Conservation (phyloP, 305 asterid genomes). For the Fraxinus greggii region DNA sequence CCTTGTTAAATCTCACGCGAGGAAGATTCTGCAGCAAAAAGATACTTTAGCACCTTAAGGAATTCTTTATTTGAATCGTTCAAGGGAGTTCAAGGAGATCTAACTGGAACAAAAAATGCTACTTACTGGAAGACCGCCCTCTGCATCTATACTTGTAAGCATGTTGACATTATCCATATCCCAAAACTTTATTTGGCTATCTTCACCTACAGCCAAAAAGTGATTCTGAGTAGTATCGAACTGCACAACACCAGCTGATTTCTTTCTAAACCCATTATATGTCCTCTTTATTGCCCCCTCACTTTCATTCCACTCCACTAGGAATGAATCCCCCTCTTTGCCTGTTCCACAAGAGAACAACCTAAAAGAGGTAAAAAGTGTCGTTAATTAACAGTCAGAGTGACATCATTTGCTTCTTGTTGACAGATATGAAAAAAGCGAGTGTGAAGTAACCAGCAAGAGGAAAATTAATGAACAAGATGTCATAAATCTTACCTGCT, state of each 20-base stretch:
- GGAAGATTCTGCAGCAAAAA: constrained; percentile 17
- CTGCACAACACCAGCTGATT: constrained; percentile 70
- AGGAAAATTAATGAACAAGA: constrained; percentile 9
- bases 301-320: constrained; percentile 93
- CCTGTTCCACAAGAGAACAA: constrained; percentile 88
- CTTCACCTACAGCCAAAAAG: constrained; percentile 87
- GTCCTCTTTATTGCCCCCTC: constrained; percentile 90
- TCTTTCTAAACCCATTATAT: constrained; percentile 67
- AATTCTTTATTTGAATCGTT: not conserved
- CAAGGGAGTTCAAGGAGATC: not conserved
- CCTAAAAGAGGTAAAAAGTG: constrained; percentile 34
- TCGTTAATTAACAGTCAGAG: not conserved
- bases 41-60: not conserved
- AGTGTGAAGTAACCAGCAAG: not conserved
- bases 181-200: constrained; percentile 80
- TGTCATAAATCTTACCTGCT: constrained; percentile 47
- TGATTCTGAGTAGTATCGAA: constrained; percentile 85
- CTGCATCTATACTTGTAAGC: constrained; percentile 60
- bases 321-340: constrained; percentile 80
- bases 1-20: constrained; percentile 49
- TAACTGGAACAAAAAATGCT: not conserved
- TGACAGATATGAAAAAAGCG: not conserved
- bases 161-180: constrained; percentile 74
- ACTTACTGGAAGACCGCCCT: constrained; percentile 73
- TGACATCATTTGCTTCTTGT: not conserved